phyloP scores from a whole-genome alignment of 1,139 yeast genomes.

The Entelexis sorbosivorans region DNA sequence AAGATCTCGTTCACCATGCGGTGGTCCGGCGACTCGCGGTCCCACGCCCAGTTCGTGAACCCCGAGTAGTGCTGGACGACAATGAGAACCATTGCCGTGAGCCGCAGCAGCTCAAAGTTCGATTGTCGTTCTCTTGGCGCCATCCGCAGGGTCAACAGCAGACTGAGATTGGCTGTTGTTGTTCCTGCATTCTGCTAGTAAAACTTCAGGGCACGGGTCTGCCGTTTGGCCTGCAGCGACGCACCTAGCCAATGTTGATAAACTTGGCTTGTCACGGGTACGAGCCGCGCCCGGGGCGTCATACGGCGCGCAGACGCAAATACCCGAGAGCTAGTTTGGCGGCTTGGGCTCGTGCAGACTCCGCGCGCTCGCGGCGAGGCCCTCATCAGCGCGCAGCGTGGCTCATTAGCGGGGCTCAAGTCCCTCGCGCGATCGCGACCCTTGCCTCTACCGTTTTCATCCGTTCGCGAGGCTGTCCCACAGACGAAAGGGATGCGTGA shows the following conservation, averaged over 20 bases:
- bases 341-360: not conserved
- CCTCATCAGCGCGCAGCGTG: not conserved
- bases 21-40: constrained; percentile 2
- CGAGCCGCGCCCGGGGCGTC: not conserved
- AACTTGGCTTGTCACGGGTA: not conserved
- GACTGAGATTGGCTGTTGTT: not conserved
- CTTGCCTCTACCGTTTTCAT: not conserved
- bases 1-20: constrained; percentile 11
- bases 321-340: not conserved
- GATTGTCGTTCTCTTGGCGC: constrained; percentile 7
- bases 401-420: constrained; percentile 1
- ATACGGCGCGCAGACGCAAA: not conserved
- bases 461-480: not conserved
- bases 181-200: not conserved
- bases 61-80: constrained; percentile 14
- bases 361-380: not conserved
- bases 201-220: not conserved
- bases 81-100: constrained; percentile 15
- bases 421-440: not conserved
- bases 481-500: too few species aligned
- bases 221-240: not conserved
- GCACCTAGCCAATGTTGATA: not conserved
- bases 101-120: constrained; percentile 15
- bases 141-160: not conserved
- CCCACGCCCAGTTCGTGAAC: constrained; percentile 5